Evolutionary conservation across 352 stramenopile species (phyloP), one percentile per base, ranked within the genome.

Genomic region (Globisporangium echinulatum): DNA sequence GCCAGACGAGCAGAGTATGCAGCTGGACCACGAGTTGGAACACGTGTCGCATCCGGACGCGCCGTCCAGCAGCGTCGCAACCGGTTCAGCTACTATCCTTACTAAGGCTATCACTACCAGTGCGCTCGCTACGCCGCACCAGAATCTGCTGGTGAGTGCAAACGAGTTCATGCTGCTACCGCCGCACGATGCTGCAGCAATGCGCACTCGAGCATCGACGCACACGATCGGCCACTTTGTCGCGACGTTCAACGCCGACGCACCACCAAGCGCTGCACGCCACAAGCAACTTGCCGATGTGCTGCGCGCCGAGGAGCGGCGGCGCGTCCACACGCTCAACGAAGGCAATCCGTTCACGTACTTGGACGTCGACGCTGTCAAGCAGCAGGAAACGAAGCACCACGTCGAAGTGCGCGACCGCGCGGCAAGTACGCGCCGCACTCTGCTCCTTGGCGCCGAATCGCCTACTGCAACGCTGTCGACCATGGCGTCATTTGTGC

Each of bases 311-410:
- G 79, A 88, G 56, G 47, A 59, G 5, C 54, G 51, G 1, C 68
- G 71, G 7, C 59, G 71, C 17, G 63, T 70, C 11, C 55, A 68
- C 11, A 51, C 81, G 0, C 57, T 84, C 54, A 85, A 85, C 42
- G 79, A 89, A 52, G 79, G 79, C 11, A 89, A 89, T 44, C 79
- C 77, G 10, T 54, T 89, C 0, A 68, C 69, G 43, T 88, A 84
- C 54, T 84, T 87, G 52, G 67, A 83, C 39, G 59, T 82, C 17
- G 66, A 70, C 38, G 54, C 69, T 0, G 54, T 79, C 8, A 51
- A 79, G 10, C 66, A 70, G 36, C 57, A 77, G 52, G 63, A 71
- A 33, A 50, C 54, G 25, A 48, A 70, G 56, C 68, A 69, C 13
- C 61, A 72, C 33, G 48, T 46, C 8, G 56, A 71, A 9, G 48